Percentiles rank a stretch among this genome's conserved stretches.
Conservation (phyloP, 768 basidiomycete genomes). For the Leccinum fibrillosum region DNA sequence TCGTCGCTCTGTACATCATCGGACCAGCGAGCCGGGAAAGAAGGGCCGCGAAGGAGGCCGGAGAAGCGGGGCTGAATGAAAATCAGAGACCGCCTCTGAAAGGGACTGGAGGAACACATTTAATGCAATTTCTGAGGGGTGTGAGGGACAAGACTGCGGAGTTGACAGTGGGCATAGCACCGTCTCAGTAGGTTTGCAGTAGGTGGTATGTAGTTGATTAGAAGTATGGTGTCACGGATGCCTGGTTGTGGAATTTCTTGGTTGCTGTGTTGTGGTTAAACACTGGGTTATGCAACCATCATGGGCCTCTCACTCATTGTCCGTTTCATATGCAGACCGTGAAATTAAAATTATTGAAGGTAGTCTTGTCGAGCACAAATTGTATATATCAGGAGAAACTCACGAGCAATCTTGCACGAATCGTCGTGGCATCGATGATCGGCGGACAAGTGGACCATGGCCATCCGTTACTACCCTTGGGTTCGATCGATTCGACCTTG, state of each 20-base stretch:
- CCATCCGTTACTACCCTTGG: conserved; percentile 66
- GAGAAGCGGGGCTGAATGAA: conserved; percentile 18
- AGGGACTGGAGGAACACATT: conserved; percentile 79
- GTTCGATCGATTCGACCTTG: conserved; percentile 68
- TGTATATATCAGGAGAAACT: conserved; percentile 20
- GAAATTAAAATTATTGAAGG: conserved; percentile 24
- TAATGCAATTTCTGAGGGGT: conserved; percentile 73
- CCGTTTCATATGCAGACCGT: too few species aligned
- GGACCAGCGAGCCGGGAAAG: conserved; percentile 48
- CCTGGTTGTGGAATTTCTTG: too few species aligned
- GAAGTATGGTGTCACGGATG: neutral
- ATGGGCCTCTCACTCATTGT: too few species aligned
- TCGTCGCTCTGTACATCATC: conserved; percentile 73
- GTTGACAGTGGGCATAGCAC: conserved; percentile 28
- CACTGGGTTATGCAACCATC: too few species aligned
- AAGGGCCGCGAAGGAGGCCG: neutral
- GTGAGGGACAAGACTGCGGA: conserved; percentile 65
- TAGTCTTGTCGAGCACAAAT: neutral
- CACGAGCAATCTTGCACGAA: conserved; percentile 76
- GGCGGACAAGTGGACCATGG: conserved; percentile 72
- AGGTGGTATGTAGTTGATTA: neutral
- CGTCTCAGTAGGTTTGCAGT: neutral
- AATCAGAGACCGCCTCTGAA: conserved; percentile 35
- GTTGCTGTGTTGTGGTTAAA: neutral
- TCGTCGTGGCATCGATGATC: conserved; percentile 44